Percentiles rank a stretch among this genome's conserved stretches.
phyloP scores from a whole-genome alignment of 2,329 filamentous ascomycete species.

The Colletotrichum kahawae region DNA sequence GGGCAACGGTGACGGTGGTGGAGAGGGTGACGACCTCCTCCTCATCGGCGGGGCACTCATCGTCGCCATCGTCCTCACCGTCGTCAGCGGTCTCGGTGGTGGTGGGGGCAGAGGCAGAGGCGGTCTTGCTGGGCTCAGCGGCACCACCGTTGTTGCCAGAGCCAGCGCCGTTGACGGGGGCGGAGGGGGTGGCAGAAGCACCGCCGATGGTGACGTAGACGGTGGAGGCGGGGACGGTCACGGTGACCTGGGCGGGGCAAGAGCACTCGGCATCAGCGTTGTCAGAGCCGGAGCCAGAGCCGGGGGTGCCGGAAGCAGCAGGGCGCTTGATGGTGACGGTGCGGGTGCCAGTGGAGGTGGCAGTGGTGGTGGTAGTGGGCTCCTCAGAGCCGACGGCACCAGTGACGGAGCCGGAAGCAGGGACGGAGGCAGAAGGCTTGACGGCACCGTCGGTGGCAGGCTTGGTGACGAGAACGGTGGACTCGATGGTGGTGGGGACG shows the following conservation, averaged over 20 bases:
- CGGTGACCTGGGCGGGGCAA: slow-evolving; percentile 24
- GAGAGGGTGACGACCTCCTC: slow-evolving; percentile 35
- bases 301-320: neutral
- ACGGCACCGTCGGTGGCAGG: neutral
- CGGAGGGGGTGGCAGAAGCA: neutral
- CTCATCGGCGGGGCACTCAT: slow-evolving; percentile 19
- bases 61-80: slow-evolving; percentile 23
- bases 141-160: neutral
- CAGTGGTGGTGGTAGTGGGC: slow-evolving; percentile 41
- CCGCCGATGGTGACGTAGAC: slow-evolving; percentile 31
- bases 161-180: slow-evolving; percentile 16
- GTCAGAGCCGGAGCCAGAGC: neutral
- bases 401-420: slow-evolving; percentile 9
- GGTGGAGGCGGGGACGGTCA: slow-evolving; percentile 29
- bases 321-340: slow-evolving; percentile 37
- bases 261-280: slow-evolving; percentile 14
- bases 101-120: slow-evolving; percentile 24
- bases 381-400: slow-evolving; percentile 25
- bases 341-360: slow-evolving; percentile 39
- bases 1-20: slow-evolving; percentile 31
- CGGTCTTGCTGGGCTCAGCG: slow-evolving; percentile 21
- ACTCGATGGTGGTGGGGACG: slow-evolving; percentile 46
- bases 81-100: slow-evolving; percentile 25
- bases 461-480: slow-evolving; percentile 36
- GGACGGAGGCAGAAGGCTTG: neutral